Percentiles rank a stretch among this genome's conserved stretches.
phyloP scores from a whole-genome alignment of 495 filamentous ascomycete genomes.

The Schizothecium vesticola region DNA sequence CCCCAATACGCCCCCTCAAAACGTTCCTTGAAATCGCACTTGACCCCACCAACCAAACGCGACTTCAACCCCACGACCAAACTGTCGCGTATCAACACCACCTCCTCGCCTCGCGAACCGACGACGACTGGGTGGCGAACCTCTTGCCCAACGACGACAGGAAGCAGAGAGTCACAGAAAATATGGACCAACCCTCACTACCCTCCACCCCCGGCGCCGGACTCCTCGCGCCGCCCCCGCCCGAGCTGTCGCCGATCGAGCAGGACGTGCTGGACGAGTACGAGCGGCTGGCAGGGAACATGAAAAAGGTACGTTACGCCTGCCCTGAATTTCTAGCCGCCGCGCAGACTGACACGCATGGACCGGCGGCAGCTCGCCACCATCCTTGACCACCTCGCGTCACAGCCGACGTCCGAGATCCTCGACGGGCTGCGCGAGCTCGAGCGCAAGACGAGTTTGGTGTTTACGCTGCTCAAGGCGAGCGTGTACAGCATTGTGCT shows the following conservation, averaged over 20 bases:
- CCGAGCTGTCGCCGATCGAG: constrained; percentile 69
- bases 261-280: constrained; percentile 96
- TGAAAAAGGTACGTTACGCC: constrained; percentile 73
- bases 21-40: neutral
- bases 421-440: constrained; percentile 80
- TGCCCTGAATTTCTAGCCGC: neutral
- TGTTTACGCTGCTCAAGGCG: constrained; percentile 92
- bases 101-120: neutral
- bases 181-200: neutral
- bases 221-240: constrained; percentile 30
- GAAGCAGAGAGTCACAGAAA: neutral
- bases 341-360: neutral
- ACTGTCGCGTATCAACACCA: neutral
- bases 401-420: constrained; percentile 61
- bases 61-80: neutral
- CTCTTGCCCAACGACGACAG: neutral
- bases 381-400: constrained; percentile 56
- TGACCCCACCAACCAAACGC: neutral
- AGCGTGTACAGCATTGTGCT: constrained; percentile 97
- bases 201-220: neutral
- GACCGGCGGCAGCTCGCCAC: constrained; percentile 49
- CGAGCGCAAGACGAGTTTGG: constrained; percentile 88
- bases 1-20: neutral
- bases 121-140: neutral
- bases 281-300: constrained; percentile 75